phyloP scores from a whole-genome alignment of 139 green algal species.

The Pycnococcus provasolii region DNA sequence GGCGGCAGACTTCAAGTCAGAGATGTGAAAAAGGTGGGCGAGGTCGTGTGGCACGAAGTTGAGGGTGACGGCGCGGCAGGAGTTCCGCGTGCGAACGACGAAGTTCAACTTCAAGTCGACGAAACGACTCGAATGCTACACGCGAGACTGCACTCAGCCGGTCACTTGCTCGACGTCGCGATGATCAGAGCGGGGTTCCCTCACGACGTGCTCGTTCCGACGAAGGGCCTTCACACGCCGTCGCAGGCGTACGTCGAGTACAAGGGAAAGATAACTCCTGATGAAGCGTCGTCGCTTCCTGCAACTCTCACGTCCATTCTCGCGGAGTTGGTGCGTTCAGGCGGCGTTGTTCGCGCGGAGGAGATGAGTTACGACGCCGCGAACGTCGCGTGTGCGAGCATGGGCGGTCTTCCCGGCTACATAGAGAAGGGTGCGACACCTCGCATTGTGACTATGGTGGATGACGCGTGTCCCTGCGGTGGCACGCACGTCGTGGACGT shows the following conservation, averaged over 20 bases:
- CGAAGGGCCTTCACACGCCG: constrained; percentile 8
- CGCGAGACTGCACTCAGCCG: constrained; percentile 16
- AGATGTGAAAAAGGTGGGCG: background rate
- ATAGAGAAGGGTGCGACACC: constrained; percentile 8
- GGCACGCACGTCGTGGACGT: constrained; percentile 21
- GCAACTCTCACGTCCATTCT: background rate
- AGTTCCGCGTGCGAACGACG: background rate
- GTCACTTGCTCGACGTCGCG: constrained; percentile 18
- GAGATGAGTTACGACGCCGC: constrained; percentile 19
- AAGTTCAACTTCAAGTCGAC: constrained; percentile 10
- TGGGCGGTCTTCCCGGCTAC: constrained; percentile 6
- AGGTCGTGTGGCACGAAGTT: no score
- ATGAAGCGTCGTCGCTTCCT: background rate
- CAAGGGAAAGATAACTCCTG: constrained; percentile 8
- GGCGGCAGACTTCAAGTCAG: background rate
- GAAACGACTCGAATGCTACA: background rate
- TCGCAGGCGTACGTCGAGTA: constrained; percentile 23
- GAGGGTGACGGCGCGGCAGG: no score
- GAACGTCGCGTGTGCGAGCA: background rate
- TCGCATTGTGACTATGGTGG: constrained; percentile 13
- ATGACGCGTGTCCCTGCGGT: constrained; percentile 15
- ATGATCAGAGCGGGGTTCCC: background rate
- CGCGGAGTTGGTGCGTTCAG: background rate
- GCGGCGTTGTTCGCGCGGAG: background rate
- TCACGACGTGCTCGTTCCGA: background rate